Evolutionary conservation across 2,329 filamentous ascomycete species (phyloP), one percentile per base, ranked within the genome.

Genomic region (Macroventuria anomochaeta): DNA sequence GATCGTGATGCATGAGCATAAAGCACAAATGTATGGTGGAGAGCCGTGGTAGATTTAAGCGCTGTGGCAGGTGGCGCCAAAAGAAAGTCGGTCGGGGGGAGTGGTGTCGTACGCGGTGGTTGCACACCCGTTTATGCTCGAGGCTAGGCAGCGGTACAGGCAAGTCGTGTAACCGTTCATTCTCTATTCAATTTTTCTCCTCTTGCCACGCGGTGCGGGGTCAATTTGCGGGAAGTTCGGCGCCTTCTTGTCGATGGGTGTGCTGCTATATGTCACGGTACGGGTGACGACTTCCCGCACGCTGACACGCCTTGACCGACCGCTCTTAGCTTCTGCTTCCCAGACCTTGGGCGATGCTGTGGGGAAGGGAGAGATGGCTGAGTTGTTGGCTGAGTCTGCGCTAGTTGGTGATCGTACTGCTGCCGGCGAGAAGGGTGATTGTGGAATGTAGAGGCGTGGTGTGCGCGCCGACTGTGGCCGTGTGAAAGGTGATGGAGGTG

Each of bases 281-380:
- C 92, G 85, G n/a, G 93, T 97, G 46, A 97, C 90, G 4, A 97
- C 91, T 74, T 97, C 92, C 48, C 91, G 83, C 53, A 97, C 91
- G 69, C 83, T 86, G 47, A 88, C 83, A 55, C 84, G 81, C 64
- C 85, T 87, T 46, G 72, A 67, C 44, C 85, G 77, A 65, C 76
- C 82, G 38, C 82, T 82, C 75, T 88, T 90, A 65, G 87, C 82
- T 7, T 88, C 88, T 5, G 86, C 77, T 54, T 89, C 88, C 90
- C 89, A 93, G 71, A 95, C 90, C 58, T 89, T 90, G 7, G 89
- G 88, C 10, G 90, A 91, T 57, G 84, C 81, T 37, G 87, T 85
- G 64, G 86, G 89, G 69, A 90, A 95, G 0, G 93, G 91, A 25
- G 92, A 95, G 20, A 86, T 82, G 46, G 79, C 75, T 28, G 79